phyloP scores from a whole-genome alignment of 2,329 filamentous ascomycete genomes.

The Alternaria dauci region DNA sequence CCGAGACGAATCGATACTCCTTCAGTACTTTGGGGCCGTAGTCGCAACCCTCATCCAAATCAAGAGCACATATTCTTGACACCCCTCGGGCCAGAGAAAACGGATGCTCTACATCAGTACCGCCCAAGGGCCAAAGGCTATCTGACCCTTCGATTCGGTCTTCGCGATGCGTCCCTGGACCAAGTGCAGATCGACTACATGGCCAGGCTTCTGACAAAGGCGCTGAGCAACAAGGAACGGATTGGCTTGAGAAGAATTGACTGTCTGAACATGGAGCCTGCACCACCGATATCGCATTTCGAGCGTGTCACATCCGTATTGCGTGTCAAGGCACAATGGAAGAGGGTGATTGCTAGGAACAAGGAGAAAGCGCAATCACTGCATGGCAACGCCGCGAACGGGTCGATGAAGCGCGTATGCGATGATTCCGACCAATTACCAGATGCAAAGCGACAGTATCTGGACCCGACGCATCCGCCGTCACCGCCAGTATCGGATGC shows the following conservation, averaged over 20 bases:
- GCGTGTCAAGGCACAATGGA: constrained; percentile 41
- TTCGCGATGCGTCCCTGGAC: constrained; percentile 36
- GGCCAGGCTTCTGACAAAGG: constrained; percentile 36
- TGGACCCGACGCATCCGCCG: constrained; percentile 30
- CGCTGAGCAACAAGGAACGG: constrained; percentile 37
- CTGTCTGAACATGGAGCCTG: constrained; percentile 42
- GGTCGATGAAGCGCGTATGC: constrained; percentile 30
- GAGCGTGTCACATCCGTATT: constrained; percentile 38
- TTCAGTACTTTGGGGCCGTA: constrained; percentile 38
- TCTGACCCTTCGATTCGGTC: constrained; percentile 44
- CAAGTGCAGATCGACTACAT: constrained; percentile 43
- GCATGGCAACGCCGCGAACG: not conserved
- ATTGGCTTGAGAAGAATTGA: constrained; percentile 44
- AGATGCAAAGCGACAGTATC: constrained; percentile 30
- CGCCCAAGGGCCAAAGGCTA: constrained; percentile 33
- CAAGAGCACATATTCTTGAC: constrained; percentile 45
- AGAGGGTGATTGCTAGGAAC: constrained; percentile 32
- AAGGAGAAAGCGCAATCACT: constrained; percentile 23
- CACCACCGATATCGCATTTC: constrained; percentile 35
- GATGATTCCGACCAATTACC: constrained; percentile 25
- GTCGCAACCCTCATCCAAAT: constrained; percentile 23
- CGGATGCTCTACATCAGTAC: constrained; percentile 6
- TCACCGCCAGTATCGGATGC: constrained; percentile 39
- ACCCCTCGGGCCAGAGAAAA: constrained; percentile 31
- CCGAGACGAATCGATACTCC: constrained; percentile 36